Conservation (phyloP, 495 filamentous ascomycete genomes). For the Xylaria cubensis region DNA sequence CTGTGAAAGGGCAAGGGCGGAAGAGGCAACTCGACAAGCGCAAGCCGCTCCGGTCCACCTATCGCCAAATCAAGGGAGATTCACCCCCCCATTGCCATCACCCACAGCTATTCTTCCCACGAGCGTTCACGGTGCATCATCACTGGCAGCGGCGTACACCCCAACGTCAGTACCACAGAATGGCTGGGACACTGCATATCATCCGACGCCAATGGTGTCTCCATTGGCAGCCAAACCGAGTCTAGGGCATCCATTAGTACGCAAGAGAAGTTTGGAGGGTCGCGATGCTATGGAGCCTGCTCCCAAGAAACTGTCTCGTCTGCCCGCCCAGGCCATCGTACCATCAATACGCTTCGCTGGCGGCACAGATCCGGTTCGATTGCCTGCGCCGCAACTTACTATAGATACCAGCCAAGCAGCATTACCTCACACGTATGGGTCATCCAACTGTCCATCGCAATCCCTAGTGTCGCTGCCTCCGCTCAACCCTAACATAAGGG, state of each 20-base stretch:
- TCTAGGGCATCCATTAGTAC: slow-evolving; percentile 48
- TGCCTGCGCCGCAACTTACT: slow-evolving; percentile 51
- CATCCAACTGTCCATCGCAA: slow-evolving; percentile 44
- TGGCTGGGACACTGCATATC: slow-evolving; percentile 47
- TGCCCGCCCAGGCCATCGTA: slow-evolving; percentile 40
- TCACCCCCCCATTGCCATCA: slow-evolving; percentile 54
- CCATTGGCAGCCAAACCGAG: slow-evolving; percentile 60
- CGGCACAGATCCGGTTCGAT: slow-evolving; percentile 38
- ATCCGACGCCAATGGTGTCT: slow-evolving; percentile 52
- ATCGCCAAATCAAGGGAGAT: slow-evolving; percentile 45
- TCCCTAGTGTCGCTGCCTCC: slow-evolving; percentile 52
- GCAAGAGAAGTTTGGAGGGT: slow-evolving; percentile 79
- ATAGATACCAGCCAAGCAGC: slow-evolving; percentile 48
- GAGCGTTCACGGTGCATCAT: slow-evolving; percentile 38
- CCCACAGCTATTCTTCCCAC: slow-evolving; percentile 50
- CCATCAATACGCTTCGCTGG: slow-evolving; percentile 46
- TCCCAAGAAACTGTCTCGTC: slow-evolving; percentile 62
- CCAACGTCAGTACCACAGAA: slow-evolving; percentile 40
- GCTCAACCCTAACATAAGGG: slow-evolving; percentile 49
- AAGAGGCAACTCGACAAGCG: slow-evolving; percentile 35
- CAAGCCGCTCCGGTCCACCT: slow-evolving; percentile 46
- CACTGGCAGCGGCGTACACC: slow-evolving; percentile 40
- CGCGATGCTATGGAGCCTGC: slow-evolving; percentile 64
- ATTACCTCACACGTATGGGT: slow-evolving; percentile 26
- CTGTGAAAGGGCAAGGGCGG: slow-evolving; percentile 67